Evolutionary conservation across 768 basidiomycete species (phyloP), one percentile per base, ranked within the genome.

Genomic region (Flagelloscypha sp.): DNA sequence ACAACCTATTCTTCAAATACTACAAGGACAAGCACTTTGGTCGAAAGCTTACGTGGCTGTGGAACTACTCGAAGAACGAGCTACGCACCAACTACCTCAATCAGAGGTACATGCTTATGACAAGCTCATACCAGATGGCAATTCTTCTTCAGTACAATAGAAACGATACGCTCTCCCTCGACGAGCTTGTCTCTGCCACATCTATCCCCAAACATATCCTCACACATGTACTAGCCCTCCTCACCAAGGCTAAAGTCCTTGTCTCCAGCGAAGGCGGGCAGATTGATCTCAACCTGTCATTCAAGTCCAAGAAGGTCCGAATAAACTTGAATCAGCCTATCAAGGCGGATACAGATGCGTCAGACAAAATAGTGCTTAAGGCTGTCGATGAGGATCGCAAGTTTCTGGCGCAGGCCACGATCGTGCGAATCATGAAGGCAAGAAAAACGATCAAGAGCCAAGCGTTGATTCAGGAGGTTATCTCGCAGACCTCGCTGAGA

Each of bases 11-110:
- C 70, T 76, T 79, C 43, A 77, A 80, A 41, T 98, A 90, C 66
- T 97, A 98, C 57, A 84, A 87, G 52, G 79, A 78, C 52, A 92
- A 93, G 58, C 90, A 95, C 57, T 86, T 83, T 3, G 95, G 93
- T 11, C 83, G 94, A 41, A 95, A 94, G 54, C 72, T 99, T 27
- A 93, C 88, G 1, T 99, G 94, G 94, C 63, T 98, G 7, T 99
- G 95, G 95, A 94, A 97, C 52, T 88, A 93, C 56, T 90, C 82
- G 37, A 94, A 94, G 66, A 93, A 93, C 62, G 95, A 99, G 55
- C 72, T 99, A 5, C 78, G 84, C 37, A 93, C 93, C 44, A 92
- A 85, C 53, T 90, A 95, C 59, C 69, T 88, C 36, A 82, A 80
- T 51, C 89, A 92, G 59, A 95, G 92, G 59, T 97, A 97, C 64